Conservation (phyloP, 2,329 filamentous ascomycete species). For the Cercospora sesami region DNA sequence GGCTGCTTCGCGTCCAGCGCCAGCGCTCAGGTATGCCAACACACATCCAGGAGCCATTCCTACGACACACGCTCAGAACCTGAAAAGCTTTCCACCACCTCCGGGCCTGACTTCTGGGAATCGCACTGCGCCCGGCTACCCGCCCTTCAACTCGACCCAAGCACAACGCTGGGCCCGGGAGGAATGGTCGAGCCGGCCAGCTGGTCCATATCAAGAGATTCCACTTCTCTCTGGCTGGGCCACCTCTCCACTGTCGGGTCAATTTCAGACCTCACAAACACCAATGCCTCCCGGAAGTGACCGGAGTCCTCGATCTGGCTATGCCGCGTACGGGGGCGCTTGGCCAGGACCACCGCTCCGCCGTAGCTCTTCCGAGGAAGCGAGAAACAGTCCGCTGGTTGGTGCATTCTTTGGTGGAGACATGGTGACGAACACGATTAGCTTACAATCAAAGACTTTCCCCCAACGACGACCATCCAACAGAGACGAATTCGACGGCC, state of each 20-base stretch:
- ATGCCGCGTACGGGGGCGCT: slow-evolving; percentile 29
- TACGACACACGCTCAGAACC: slow-evolving; percentile 27
- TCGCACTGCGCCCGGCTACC: slow-evolving; percentile 26
- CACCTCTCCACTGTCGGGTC: slow-evolving; percentile 31
- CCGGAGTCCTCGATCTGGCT: slow-evolving; percentile 29
- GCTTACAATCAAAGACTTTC: slow-evolving; percentile 31
- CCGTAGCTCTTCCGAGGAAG: slow-evolving; percentile 36
- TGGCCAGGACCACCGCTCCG: slow-evolving; percentile 33
- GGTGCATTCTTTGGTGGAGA: slow-evolving; percentile 31
- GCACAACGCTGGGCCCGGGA: slow-evolving; percentile 34
- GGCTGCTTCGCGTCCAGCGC: slow-evolving; percentile 30
- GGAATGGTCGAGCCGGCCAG: slow-evolving; percentile 32
- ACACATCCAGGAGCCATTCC: slow-evolving; percentile 26
- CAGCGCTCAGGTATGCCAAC: slow-evolving; percentile 34
- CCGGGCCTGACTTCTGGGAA: slow-evolving; percentile 29
- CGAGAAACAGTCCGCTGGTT: slow-evolving; percentile 27
- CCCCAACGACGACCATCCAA: slow-evolving; percentile 70
- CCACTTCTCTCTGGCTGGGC: slow-evolving; percentile 32
- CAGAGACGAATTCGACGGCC: slow-evolving; percentile 85
- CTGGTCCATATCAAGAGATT: slow-evolving; percentile 31
- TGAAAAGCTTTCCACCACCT: slow-evolving; percentile 32
- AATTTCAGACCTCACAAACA: slow-evolving; percentile 29
- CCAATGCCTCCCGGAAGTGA: slow-evolving; percentile 31
- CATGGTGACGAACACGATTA: slow-evolving; percentile 26
- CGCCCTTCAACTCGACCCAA: slow-evolving; percentile 29